phyloP scores from a whole-genome alignment of 1,139 yeast genomes.

The Geotrichum fermentans region DNA sequence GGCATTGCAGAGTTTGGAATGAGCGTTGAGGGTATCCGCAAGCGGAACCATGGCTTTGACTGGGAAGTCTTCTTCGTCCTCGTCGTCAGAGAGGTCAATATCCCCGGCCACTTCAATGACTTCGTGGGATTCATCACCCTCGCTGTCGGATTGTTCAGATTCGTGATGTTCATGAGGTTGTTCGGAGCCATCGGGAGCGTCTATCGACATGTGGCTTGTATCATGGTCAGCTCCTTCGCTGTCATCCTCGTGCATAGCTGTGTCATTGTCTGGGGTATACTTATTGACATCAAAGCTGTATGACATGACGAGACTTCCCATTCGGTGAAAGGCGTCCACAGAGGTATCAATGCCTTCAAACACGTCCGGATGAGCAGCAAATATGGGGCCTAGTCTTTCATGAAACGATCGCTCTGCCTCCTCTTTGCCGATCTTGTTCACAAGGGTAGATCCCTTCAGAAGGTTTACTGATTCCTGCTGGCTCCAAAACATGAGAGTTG shows the following conservation, averaged over 20 bases:
- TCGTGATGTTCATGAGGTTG: slow-evolving; percentile 32
- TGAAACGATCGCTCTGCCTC: slow-evolving; percentile 59
- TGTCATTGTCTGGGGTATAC: slow-evolving; percentile 9
- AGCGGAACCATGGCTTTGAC: slow-evolving; percentile 87
- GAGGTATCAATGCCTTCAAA: slow-evolving; percentile 39
- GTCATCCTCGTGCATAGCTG: slow-evolving; percentile 15
- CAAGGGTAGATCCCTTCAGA: slow-evolving; percentile 66
- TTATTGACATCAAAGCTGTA: slow-evolving; percentile 58
- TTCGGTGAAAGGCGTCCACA: slow-evolving; percentile 56
- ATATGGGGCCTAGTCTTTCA: slow-evolving; percentile 37
- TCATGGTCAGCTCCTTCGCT: slow-evolving; percentile 22
- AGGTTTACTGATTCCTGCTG: slow-evolving; percentile 46
- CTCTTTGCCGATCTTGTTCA: slow-evolving; percentile 64
- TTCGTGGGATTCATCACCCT: slow-evolving; percentile 35
- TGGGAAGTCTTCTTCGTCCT: slow-evolving; percentile 44
- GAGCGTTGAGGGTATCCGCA: slow-evolving; percentile 87
- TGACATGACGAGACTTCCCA: slow-evolving; percentile 67
- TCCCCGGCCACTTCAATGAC: slow-evolving; percentile 26
- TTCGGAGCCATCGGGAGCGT: background rate
- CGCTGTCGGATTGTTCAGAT: slow-evolving; percentile 38
- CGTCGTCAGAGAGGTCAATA: slow-evolving; percentile 38
- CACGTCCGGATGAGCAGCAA: slow-evolving; percentile 29
- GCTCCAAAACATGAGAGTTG: slow-evolving; percentile 78
- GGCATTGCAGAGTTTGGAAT: slow-evolving; percentile 75
- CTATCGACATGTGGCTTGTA: slow-evolving; percentile 21